Conservation (phyloP, 1,284 basidiomycete genomes). For the Lentinula novae-zelandiae region DNA sequence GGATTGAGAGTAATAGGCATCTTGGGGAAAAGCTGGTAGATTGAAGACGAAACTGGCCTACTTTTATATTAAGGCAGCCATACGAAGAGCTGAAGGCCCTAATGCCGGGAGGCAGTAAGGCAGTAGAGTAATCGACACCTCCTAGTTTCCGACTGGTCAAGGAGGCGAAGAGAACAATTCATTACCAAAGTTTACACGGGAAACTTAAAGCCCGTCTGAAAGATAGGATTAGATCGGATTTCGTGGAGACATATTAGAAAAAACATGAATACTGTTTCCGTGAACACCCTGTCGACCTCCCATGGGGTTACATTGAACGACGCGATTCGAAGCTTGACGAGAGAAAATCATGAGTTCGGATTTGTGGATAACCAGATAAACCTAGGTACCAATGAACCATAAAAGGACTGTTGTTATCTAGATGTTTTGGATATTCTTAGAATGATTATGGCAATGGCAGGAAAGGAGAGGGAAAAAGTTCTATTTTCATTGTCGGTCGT, state of each 20-base stretch:
- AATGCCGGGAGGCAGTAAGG: neutral
- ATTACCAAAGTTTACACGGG: neutral
- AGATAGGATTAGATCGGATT: neutral
- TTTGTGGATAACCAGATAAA: neutral
- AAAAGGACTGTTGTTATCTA: neutral
- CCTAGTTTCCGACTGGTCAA: neutral
- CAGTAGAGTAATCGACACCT: neutral
- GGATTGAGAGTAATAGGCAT: slow-evolving; percentile 26
- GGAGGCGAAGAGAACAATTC: neutral
- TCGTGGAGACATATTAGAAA: neutral
- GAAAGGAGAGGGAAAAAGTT: neutral
- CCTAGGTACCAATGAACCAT: neutral
- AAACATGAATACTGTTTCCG: neutral
- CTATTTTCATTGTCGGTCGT: neutral
- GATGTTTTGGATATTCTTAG: neutral
- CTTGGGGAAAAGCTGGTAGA: neutral
- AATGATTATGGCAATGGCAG: neutral
- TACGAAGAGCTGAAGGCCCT: neutral
- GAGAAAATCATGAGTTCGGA: neutral
- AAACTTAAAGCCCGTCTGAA: neutral
- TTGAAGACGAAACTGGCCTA: neutral
- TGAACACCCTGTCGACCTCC: neutral
- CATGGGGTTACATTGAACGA: neutral
- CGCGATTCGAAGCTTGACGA: neutral
- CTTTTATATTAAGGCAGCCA: neutral